phyloP scores from a whole-genome alignment of 257 asterid genomes.

The Misopates orontium region DNA sequence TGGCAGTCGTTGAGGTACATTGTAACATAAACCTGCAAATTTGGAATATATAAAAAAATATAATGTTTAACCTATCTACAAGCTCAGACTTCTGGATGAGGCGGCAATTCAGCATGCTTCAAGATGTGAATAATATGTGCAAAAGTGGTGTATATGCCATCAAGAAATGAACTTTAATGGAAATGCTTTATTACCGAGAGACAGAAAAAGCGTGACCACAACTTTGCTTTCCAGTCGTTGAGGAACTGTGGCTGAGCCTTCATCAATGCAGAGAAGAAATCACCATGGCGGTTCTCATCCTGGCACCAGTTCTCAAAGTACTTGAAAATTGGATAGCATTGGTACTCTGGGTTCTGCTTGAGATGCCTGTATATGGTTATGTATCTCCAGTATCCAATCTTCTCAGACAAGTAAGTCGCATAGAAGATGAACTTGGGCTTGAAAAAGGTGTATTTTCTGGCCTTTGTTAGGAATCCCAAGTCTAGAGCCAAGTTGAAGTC shows the following conservation, averaged over 20 bases:
- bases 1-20: conserved; percentile 93
- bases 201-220: conserved; percentile 99
- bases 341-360: conserved; percentile 85
- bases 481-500: conserved; percentile 96
- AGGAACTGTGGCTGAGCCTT: conserved; percentile 99
- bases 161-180: conserved; percentile 33
- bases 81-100: too few relatives aligned
- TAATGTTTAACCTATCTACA: too few relatives aligned
- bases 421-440: conserved; percentile 95
- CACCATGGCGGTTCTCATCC: conserved; percentile 99
- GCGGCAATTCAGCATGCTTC: not conserved
- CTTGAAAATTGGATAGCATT: conserved; percentile 94
- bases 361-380: conserved; percentile 95
- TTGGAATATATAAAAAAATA: not conserved
- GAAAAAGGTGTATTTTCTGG: conserved; percentile 95
- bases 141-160: not conserved
- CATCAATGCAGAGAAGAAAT: conserved; percentile 98
- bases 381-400: conserved; percentile 99
- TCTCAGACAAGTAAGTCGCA: conserved; percentile 57
- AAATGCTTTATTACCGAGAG: conserved; percentile 61
- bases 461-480: conserved; percentile 96
- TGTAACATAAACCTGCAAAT: conserved; percentile 84
- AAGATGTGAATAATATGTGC: conserved; percentile 8
- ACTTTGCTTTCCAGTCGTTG: conserved; percentile 98
- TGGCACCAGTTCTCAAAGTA: conserved; percentile 99